Evolutionary conservation across 805 yeast species (phyloP).

Genomic region (Candida quercuum): DNA sequence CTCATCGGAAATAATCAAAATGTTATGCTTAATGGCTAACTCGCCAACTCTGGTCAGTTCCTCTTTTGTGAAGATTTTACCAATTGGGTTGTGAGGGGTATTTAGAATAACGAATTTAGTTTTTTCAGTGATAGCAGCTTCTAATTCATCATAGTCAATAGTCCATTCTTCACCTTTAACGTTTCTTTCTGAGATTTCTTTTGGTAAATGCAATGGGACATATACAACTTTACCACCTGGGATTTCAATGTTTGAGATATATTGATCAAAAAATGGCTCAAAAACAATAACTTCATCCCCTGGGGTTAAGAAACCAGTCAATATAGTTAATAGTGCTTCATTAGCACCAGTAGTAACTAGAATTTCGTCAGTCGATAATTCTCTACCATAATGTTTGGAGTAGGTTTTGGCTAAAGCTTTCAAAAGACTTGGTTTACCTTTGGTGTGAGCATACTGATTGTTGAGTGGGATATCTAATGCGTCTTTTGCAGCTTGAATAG

Average conservation of each 20-base stretch:
- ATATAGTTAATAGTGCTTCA: conserved; percentile 84
- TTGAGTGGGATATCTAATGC: conserved; percentile 69
- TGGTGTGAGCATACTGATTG: conserved; percentile 91
- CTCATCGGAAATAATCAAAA: conserved; percentile 84
- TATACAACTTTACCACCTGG: conserved; percentile 90
- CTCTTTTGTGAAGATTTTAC: conserved; percentile 74
- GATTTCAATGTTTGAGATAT: conserved; percentile 88
- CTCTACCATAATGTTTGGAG: conserved; percentile 56
- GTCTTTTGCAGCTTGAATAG: conserved; percentile 70
- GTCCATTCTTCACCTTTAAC: conserved; percentile 86
- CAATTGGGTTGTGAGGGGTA: conserved; percentile 96
- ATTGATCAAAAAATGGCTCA: conserved; percentile 97
- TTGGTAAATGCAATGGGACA: conserved; percentile 82
- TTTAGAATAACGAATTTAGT: conserved; percentile 87
- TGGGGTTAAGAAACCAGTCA: conserved; percentile 76
- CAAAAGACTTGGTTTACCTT: conserved; percentile 76
- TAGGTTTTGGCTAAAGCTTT: conserved; percentile 68
- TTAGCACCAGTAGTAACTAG: conserved; percentile 95
- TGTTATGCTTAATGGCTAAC: conserved; percentile 78
- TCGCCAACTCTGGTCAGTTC: conserved; percentile 76
- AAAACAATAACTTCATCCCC: conserved; percentile 96
- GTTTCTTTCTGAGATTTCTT: conserved; percentile 52
- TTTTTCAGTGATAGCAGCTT: conserved; percentile 60
- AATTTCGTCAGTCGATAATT: conserved; percentile 54
- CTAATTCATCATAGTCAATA: conserved; percentile 73